Evolutionary conservation across 179 eudicot genomes (phyloP).

Genomic region (Beta macrorhiza): DNA sequence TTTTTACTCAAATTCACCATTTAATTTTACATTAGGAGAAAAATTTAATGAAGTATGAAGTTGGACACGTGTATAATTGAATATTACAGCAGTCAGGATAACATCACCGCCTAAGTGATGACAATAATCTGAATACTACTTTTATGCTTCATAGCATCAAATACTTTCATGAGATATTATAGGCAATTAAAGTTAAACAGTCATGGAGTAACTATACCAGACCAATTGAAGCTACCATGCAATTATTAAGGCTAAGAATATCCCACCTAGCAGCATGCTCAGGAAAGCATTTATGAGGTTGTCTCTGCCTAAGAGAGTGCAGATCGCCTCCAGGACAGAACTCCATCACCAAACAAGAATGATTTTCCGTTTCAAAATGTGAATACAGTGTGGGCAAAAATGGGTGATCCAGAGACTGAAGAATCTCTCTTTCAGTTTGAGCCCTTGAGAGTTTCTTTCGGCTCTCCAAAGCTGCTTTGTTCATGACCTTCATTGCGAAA

Average conservation of each 20-base stretch:
- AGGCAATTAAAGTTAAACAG: background rate
- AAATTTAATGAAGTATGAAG: background rate
- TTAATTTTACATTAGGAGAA: background rate
- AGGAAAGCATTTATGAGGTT: conserved; percentile 49
- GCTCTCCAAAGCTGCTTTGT: conserved; percentile 48
- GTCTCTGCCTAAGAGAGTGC: conserved; percentile 54
- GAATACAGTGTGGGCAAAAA: conserved; percentile 58
- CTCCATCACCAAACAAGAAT: conserved; percentile 60
- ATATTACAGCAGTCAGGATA: background rate
- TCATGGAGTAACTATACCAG: background rate
- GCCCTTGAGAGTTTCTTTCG: conserved; percentile 58
- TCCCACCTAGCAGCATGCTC: conserved; percentile 59
- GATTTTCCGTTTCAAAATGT: conserved; percentile 54
- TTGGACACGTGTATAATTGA: background rate
- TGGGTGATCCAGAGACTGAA: conserved; percentile 61
- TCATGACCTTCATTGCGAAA: conserved; percentile 64
- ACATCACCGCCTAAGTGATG: background rate
- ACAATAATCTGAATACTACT: background rate
- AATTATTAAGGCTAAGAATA: background rate
- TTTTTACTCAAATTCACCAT: background rate
- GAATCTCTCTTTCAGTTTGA: conserved; percentile 59
- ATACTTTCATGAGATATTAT: background rate
- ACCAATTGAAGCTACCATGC: background rate
- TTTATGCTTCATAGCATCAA: background rate
- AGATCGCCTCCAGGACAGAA: conserved; percentile 67